These are phyloP conservation scores for Danielia reshetovae DNA, from an alignment of 805 yeast species.

Conservation along the genomic window DNA sequence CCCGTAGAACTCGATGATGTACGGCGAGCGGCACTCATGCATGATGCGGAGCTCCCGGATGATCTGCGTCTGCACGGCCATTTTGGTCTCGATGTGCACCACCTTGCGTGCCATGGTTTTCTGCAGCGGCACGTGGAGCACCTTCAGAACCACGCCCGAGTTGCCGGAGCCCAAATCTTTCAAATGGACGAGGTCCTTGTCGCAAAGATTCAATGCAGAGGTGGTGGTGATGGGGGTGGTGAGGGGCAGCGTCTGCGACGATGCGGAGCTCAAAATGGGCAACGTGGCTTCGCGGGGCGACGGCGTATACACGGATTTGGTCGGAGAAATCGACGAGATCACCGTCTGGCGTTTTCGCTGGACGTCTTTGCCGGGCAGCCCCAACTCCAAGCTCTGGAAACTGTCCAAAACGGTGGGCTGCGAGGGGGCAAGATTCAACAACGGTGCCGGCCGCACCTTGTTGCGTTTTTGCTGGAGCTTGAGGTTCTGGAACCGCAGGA, in stretches of 20 bases:
- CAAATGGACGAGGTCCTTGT: constrained; percentile 67
- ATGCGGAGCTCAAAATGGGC: not conserved
- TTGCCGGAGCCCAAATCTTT: constrained; percentile 88
- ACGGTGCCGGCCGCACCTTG: constrained; percentile 30
- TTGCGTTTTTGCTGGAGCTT: constrained; percentile 16
- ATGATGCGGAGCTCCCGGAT: constrained; percentile 83
- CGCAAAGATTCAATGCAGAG: constrained; percentile 26
- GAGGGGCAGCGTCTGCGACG: constrained; percentile 6
- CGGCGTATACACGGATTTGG: constrained; percentile 20
- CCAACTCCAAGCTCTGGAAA: constrained; percentile 7
- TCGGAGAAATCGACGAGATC: constrained; percentile 40
- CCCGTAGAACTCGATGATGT: constrained; percentile 86
- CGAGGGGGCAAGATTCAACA: constrained; percentile 18
- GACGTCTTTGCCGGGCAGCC: not conserved
- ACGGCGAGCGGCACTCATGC: constrained; percentile 83
- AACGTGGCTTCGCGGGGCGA: constrained; percentile 4
- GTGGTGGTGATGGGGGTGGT: constrained; percentile 32
- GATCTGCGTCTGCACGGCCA: constrained; percentile 75
- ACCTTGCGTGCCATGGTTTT: constrained; percentile 86
- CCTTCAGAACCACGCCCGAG: constrained; percentile 89
- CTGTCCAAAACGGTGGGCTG: constrained; percentile 6
- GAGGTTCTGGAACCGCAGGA: constrained; percentile 8
- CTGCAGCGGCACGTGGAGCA: constrained; percentile 83
- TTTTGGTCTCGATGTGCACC: constrained; percentile 80
- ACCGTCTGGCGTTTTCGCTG: constrained; percentile 36